Percentiles rank a stretch among this genome's conserved stretches.
Conservation (phyloP, 2,329 filamentous ascomycete genomes). For the Parascedosporium putredinis region DNA sequence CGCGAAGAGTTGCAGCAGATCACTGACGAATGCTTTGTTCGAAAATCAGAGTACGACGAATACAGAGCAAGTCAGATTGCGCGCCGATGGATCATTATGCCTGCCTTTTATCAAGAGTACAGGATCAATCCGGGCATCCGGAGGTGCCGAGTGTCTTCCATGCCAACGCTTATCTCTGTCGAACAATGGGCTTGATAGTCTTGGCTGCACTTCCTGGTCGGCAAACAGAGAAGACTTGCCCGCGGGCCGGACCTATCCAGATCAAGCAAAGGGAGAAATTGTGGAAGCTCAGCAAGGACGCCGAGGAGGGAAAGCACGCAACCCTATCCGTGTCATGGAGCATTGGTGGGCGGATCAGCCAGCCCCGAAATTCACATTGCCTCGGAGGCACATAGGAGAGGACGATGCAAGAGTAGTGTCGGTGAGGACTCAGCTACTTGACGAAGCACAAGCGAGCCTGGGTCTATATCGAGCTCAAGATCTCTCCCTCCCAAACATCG, state of each 20-base stretch:
- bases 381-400: neutral
- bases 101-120: neutral
- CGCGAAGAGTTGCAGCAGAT: constrained; percentile 3
- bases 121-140: too few relatives aligned
- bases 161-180: neutral
- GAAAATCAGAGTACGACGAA: neutral
- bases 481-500: neutral
- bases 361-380: neutral
- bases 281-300: neutral
- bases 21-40: constrained; percentile 2
- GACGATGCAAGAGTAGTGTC: neutral
- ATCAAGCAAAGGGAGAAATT: neutral
- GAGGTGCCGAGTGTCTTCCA: neutral
- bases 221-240: neutral
- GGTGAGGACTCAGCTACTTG: neutral
- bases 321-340: neutral
- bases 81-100: neutral
- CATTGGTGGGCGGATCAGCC: constrained; percentile 2
- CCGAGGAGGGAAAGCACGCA: neutral
- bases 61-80: constrained; percentile 5
- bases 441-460: neutral
- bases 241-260: neutral
- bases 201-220: constrained; percentile 3
- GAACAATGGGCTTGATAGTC: neutral
- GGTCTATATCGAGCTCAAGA: neutral